Evolutionary conservation across 208 protist genomes (phyloP), one percentile per base, ranked within the genome.

Genomic region (Herpetomonas tarakana): DNA sequence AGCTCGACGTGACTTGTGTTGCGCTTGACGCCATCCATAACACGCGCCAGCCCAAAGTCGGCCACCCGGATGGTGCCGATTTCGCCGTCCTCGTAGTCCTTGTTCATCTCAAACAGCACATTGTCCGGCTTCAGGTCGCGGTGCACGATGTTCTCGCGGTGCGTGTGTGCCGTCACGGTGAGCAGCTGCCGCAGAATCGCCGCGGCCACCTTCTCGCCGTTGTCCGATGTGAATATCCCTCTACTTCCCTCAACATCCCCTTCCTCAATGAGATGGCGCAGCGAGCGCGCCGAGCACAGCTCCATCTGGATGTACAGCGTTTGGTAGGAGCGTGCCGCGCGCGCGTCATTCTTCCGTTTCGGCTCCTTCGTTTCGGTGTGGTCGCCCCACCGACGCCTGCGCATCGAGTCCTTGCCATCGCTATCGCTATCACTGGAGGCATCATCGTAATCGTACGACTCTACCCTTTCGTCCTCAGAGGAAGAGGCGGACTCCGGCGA

Each of bases 231-330:
- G 53, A 88, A 83, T 26, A 84, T 59, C 24, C 66, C 67, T 24
- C 57, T 45, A 2, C 59, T 60, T 12, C 66, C 68, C 39, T 52
- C 60, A 39, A 61, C 76, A 41, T 87, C 75, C 29, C 82, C 67
- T 58, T 77, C 61, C 11, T 93, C 87, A 69, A 94, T 88, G 26
- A 94, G 54, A 56, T 90, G 71, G 21, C 84, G 72, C 21, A 94
- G 70, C 9, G 83, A 88, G 25, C 74, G 65, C 16, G 83, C 74
- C 19, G 79, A 82, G 62, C 88, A 94, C 47, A 94, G 69, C 65
- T 94, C 84, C 88, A 94, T 94, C 52, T 92, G 84, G 64, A 94
- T 91, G 65, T 92, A 94, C 21, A 94, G 72, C 27, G 88, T 94
- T 58, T 87, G 76, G 64, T 79, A 84, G 18, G 38, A 22, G 19